phyloP scores from a whole-genome alignment of 192 early-diverging fungal species.

The Podila minutissima region DNA sequence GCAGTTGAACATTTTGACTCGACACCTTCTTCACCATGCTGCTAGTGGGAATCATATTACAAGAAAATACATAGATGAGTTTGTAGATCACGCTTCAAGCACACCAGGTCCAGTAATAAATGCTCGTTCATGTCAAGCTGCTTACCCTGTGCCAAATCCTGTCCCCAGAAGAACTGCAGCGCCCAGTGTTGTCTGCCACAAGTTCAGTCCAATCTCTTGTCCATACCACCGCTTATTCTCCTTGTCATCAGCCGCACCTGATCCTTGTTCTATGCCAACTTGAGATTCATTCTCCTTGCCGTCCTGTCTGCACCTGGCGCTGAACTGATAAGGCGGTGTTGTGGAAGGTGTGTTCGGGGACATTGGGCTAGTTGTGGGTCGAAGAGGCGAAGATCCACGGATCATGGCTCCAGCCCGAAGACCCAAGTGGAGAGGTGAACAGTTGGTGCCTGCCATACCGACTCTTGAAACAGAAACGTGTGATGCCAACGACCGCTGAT shows the following conservation, averaged over 20 bases:
- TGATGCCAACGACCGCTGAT: conserved; percentile 44
- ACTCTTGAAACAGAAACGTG: conserved; percentile 48
- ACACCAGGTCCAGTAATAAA: background rate
- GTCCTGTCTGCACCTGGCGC: conserved; percentile 8
- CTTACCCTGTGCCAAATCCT: conserved; percentile 48
- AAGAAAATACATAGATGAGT: background rate
- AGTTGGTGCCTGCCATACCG: conserved; percentile 36
- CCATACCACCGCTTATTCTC: conserved; percentile 52
- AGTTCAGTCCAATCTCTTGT: conserved; percentile 43
- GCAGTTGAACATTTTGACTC: conserved; percentile 25
- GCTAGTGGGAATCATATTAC: background rate
- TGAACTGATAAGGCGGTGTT: conserved; percentile 26
- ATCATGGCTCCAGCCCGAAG: conserved; percentile 32
- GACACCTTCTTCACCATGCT: conserved; percentile 50
- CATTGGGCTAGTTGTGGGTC: conserved; percentile 3
- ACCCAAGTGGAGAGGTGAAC: conserved; percentile 37
- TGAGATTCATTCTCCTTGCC: background rate
- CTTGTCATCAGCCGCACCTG: conserved; percentile 25
- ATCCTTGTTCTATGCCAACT: background rate
- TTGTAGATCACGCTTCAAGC: background rate
- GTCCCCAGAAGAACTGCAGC: conserved; percentile 39
- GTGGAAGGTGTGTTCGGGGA: conserved; percentile 11
- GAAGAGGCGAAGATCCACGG: conserved; percentile 42
- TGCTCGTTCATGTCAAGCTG: background rate
- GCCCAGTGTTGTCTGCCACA: conserved; percentile 48